phyloP scores from a whole-genome alignment of 306 rosid species.

The Trifolium fragiferum region DNA sequence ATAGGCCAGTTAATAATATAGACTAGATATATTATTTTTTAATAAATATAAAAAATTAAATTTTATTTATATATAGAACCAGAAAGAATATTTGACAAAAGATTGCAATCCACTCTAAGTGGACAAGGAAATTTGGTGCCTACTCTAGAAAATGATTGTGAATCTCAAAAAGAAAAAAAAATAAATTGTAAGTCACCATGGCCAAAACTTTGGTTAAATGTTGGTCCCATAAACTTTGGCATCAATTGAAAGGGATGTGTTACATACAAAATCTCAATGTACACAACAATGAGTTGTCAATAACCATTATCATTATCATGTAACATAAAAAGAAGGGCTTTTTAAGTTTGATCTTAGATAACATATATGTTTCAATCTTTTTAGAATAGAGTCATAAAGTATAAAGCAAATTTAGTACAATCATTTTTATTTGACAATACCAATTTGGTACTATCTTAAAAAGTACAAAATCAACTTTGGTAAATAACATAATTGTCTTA shows the following conservation, averaged over 20 bases:
- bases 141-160: slow-evolving; percentile 36
- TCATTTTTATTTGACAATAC: neutral
- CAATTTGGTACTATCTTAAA: too few relatives aligned
- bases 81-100: too few relatives aligned
- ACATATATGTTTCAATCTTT: neutral
- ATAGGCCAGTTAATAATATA: too few relatives aligned
- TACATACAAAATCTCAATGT: neutral
- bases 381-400: neutral
- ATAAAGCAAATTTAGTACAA: neutral
- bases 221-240: slow-evolving; percentile 20
- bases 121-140: slow-evolving; percentile 15
- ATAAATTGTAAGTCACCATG: neutral
- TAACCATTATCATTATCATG: neutral
- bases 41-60: too few relatives aligned
- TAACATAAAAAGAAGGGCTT: neutral
- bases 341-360: neutral
- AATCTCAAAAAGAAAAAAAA: slow-evolving; percentile 19
- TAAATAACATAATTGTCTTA: too few relatives aligned
- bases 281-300: neutral
- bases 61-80: too few relatives aligned
- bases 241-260: slow-evolving; percentile 3
- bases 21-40: too few relatives aligned
- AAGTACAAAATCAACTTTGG: too few relatives aligned
- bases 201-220: slow-evolving; percentile 36
- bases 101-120: slow-evolving; percentile 25